Evolutionary conservation across 2,329 filamentous ascomycete genomes (phyloP).

Genomic region (Diplodia mutila): DNA sequence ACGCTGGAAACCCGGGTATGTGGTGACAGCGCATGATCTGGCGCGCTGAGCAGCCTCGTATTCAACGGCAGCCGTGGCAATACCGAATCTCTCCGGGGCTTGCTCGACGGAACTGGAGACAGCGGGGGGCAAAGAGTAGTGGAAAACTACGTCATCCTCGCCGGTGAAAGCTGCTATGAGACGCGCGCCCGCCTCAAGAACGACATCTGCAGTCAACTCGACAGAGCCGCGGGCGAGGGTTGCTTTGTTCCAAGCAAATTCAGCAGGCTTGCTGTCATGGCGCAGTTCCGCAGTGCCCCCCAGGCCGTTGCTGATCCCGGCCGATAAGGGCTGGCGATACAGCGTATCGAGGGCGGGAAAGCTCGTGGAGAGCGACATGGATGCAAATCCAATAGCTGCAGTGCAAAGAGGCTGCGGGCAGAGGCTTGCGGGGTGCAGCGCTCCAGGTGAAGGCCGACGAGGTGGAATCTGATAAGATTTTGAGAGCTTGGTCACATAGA

Average conservation of each 20-base stretch:
- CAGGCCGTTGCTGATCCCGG: slow-evolving; percentile 13
- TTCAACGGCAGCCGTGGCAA: slow-evolving; percentile 4
- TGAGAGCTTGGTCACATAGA: background rate
- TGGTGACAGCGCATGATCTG: slow-evolving; percentile 9
- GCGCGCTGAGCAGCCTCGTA: background rate
- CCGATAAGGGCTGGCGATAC: slow-evolving; percentile 22
- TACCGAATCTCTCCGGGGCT: slow-evolving; percentile 1
- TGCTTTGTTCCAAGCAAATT: slow-evolving; percentile 11
- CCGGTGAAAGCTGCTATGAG: slow-evolving; percentile 22
- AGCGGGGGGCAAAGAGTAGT: slow-evolving; percentile 19
- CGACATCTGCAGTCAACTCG: slow-evolving; percentile 4
- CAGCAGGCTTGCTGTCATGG: background rate
- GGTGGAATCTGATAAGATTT: slow-evolving; percentile 19
- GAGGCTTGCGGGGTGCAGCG: slow-evolving; percentile 6
- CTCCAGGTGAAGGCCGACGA: background rate
- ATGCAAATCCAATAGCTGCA: slow-evolving; percentile 8
- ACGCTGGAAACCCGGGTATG: background rate
- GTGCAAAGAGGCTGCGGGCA: slow-evolving; percentile 4
- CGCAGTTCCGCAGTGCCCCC: slow-evolving; percentile 1
- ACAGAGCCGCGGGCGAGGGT: background rate
- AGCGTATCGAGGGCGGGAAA: slow-evolving; percentile 24
- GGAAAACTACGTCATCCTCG: slow-evolving; percentile 20
- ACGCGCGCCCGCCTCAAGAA: slow-evolving; percentile 11
- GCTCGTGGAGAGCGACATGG: slow-evolving; percentile 24
- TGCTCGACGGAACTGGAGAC: background rate